A percentile compares a stretch with the other conserved stretches of the same genome.
Conservation (phyloP, 257 asterid genomes). For the Solanum rostratum region DNA sequence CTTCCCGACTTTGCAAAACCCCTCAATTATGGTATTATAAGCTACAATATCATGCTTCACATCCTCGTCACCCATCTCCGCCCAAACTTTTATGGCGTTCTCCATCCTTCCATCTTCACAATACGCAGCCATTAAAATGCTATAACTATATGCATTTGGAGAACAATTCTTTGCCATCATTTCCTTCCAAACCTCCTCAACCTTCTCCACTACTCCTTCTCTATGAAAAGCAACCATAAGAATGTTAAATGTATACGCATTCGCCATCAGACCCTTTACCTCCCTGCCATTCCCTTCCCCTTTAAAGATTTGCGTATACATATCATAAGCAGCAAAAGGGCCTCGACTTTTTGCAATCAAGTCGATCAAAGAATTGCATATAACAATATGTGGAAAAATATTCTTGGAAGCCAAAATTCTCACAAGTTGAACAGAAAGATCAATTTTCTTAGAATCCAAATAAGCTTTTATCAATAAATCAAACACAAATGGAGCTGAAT, state of each 20-base stretch:
- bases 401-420: slow-evolving; percentile 44
- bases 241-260: slow-evolving; percentile 38
- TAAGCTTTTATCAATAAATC: slow-evolving; percentile 65
- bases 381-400: slow-evolving; percentile 27
- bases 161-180: slow-evolving; percentile 26
- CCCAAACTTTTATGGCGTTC: slow-evolving; percentile 49
- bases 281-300: background rate
- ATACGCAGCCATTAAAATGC: slow-evolving; percentile 43
- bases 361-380: slow-evolving; percentile 61
- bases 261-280: slow-evolving; percentile 14
- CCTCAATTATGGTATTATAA: slow-evolving; percentile 61
- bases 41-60: slow-evolving; percentile 38
- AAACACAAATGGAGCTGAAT: slow-evolving; percentile 86
- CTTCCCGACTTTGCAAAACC: slow-evolving; percentile 49
- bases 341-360: slow-evolving; percentile 48
- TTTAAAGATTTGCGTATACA: slow-evolving; percentile 42
- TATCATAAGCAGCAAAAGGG: slow-evolving; percentile 45
- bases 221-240: slow-evolving; percentile 62
- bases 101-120: slow-evolving; percentile 44
- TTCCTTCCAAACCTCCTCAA: slow-evolving; percentile 66
- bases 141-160: slow-evolving; percentile 44
- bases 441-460: slow-evolving; percentile 56
- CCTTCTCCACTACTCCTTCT: slow-evolving; percentile 56
- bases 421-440: slow-evolving; percentile 36
- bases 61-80: slow-evolving; percentile 38